Percentiles rank a stretch among this genome's conserved stretches.
Evolutionary conservation across 176 grass and related monocot genomes (phyloP).

Genomic region (Thinopyrum elongatum): DNA sequence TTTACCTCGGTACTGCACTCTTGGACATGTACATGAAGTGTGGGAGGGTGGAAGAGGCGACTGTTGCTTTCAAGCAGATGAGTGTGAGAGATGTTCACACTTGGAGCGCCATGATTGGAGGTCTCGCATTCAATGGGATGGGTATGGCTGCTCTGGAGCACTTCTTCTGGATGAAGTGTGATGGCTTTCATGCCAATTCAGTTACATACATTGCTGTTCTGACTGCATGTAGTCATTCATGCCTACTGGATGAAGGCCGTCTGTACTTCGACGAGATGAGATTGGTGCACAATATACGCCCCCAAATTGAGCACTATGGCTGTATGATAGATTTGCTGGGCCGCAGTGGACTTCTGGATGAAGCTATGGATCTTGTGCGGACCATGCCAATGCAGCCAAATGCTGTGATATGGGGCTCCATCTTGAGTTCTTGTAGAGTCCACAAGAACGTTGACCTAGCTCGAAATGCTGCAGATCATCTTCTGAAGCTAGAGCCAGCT

Average conservation of each 20-base stretch:
- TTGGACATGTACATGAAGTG: constrained; percentile 86
- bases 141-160: constrained; percentile 52
- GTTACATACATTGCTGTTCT: constrained; percentile 68
- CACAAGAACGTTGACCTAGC: constrained; percentile 49
- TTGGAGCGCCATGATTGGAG: constrained; percentile 62
- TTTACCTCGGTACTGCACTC: constrained; percentile 63
- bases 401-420: constrained; percentile 58
- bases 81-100: constrained; percentile 45
- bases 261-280: constrained; percentile 64
- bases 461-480: constrained; percentile 42
- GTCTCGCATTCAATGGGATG: constrained; percentile 69
- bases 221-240: constrained; percentile 70
- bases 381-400: constrained; percentile 67
- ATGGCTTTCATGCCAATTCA: constrained; percentile 45
- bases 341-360: constrained; percentile 46
- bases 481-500: constrained; percentile 59
- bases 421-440: constrained; percentile 58
- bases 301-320: constrained; percentile 70
- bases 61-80: constrained; percentile 46
- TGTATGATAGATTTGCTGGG: constrained; percentile 85
- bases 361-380: constrained; percentile 62
- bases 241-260: constrained; percentile 45
- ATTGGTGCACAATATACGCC: constrained; percentile 42
- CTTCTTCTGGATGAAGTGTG: constrained; percentile 60
- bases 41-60: constrained; percentile 56